Percentiles rank a stretch among this genome's conserved stretches.
Conservation (phyloP, 176 grass and related monocot genomes). For the Poa pratensis region DNA sequence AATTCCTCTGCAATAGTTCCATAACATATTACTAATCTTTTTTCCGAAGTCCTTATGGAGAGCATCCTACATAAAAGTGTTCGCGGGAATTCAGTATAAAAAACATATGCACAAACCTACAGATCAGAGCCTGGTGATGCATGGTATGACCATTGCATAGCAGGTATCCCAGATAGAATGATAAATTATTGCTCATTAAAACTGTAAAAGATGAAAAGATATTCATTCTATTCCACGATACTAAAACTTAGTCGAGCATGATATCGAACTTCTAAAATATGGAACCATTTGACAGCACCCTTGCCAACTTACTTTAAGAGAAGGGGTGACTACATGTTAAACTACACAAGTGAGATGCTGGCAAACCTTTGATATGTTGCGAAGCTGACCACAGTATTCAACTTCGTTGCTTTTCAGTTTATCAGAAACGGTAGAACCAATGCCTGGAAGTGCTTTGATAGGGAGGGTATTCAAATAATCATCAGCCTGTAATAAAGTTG, state of each 20-base stretch:
- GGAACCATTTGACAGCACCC: not conserved
- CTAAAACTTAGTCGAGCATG: slow-evolving; percentile 5
- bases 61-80: slow-evolving; percentile 61
- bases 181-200: slow-evolving; percentile 20
- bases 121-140: slow-evolving; percentile 16
- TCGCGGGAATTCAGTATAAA: slow-evolving; percentile 15
- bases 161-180: slow-evolving; percentile 26
- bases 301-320: slow-evolving; percentile 18
- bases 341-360: slow-evolving; percentile 1
- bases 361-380: slow-evolving; percentile 67
- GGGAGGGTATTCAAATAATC: slow-evolving; percentile 77
- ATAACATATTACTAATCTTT: slow-evolving; percentile 85
- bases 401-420: slow-evolving; percentile 75
- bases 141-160: slow-evolving; percentile 27
- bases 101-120: slow-evolving; percentile 26
- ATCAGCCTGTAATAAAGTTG: slow-evolving; percentile 57
- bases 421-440: slow-evolving; percentile 67
- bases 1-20: slow-evolving; percentile 97
- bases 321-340: slow-evolving; percentile 30
- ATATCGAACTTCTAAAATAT: slow-evolving; percentile 12
- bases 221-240: not conserved
- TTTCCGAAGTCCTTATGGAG: slow-evolving; percentile 84
- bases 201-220: not conserved
- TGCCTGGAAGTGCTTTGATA: slow-evolving; percentile 85
- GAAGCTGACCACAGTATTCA: slow-evolving; percentile 75